These are phyloP conservation scores for Exophiala mesophila DNA, from an alignment of 2,329 filamentous ascomycete species.

Conservation along the genomic window DNA sequence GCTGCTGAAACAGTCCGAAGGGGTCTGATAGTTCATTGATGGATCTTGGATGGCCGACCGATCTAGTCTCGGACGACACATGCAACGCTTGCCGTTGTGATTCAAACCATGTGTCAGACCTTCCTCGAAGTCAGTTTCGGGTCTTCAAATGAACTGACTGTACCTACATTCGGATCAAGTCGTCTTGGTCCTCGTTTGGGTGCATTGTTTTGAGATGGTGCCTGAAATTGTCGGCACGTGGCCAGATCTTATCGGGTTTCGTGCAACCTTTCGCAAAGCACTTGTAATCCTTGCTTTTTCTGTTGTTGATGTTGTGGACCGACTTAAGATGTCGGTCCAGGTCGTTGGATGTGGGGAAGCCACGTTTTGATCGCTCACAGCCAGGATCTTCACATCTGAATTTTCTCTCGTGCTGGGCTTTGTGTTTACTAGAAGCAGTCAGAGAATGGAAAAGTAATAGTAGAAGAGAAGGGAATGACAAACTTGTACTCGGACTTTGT, in stretches of 20 bases:
- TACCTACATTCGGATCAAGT: conserved; percentile 46
- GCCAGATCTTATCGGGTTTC: conserved; percentile 66
- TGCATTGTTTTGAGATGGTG: conserved; percentile 72
- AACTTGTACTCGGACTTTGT: conserved; percentile 40
- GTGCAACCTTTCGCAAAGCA: conserved; percentile 57
- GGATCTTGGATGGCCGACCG: background rate
- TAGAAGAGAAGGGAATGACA: conserved; percentile 6
- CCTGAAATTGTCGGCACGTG: conserved; percentile 79
- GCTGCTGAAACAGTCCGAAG: too few relatives aligned
- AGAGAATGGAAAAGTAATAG: conserved; percentile 11
- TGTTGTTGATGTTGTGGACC: conserved; percentile 54
- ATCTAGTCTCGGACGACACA: background rate
- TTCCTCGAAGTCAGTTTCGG: too few relatives aligned
- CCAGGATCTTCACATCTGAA: conserved; percentile 55
- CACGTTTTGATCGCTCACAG: conserved; percentile 55
- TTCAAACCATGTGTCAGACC: conserved; percentile 36
- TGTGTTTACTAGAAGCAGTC: conserved; percentile 61
- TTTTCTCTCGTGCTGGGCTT: conserved; percentile 63
- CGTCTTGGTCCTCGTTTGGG: conserved; percentile 37
- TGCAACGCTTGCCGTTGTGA: conserved; percentile 4
- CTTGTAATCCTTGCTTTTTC: conserved; percentile 48
- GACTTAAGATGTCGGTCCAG: conserved; percentile 72
- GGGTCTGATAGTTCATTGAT: too few relatives aligned
- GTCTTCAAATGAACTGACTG: too few relatives aligned
- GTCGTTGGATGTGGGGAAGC: conserved; percentile 77